phyloP scores from a whole-genome alignment of 495 filamentous ascomycete genomes.

The Daldinia loculata region DNA sequence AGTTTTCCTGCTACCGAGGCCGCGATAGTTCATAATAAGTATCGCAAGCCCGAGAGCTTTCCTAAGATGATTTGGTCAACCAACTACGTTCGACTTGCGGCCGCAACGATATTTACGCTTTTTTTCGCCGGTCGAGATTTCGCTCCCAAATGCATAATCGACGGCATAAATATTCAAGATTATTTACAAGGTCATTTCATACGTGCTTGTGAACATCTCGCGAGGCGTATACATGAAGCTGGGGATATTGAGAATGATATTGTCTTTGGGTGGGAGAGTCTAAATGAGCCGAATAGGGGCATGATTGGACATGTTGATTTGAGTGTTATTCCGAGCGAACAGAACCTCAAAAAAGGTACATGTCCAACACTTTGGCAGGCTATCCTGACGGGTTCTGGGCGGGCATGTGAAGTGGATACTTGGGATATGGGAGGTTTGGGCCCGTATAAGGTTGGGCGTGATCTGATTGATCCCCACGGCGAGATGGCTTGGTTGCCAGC shows the following conservation, averaged over 20 bases:
- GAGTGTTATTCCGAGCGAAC: conserved; percentile 81
- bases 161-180: conserved; percentile 95
- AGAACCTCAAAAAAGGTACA: conserved; percentile 91
- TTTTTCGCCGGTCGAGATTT: conserved; percentile 95
- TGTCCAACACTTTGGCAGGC: conserved; percentile 95
- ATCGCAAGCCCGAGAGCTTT: conserved; percentile 83
- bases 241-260: conserved; percentile 87
- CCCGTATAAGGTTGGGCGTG: conserved; percentile 84
- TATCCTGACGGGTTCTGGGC: conserved; percentile 86
- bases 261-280: conserved; percentile 92
- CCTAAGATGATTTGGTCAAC: conserved; percentile 99
- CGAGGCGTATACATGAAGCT: conserved; percentile 85
- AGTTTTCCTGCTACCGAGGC: conserved; percentile 88
- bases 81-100: conserved; percentile 88
- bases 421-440: conserved; percentile 96
- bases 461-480: conserved; percentile 88
- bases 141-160: conserved; percentile 93
- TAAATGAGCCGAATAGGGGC: conserved; percentile 94
- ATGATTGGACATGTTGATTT: conserved; percentile 88
- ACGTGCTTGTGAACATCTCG: conserved; percentile 78
- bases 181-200: conserved; percentile 91
- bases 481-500: conserved; percentile 82
- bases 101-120: conserved; percentile 90
- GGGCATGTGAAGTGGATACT: conserved; percentile 85
- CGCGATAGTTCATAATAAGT: conserved; percentile 93